phyloP scores from a whole-genome alignment of 1,284 basidiomycete genomes.

The Fomitopsis pinicola region DNA sequence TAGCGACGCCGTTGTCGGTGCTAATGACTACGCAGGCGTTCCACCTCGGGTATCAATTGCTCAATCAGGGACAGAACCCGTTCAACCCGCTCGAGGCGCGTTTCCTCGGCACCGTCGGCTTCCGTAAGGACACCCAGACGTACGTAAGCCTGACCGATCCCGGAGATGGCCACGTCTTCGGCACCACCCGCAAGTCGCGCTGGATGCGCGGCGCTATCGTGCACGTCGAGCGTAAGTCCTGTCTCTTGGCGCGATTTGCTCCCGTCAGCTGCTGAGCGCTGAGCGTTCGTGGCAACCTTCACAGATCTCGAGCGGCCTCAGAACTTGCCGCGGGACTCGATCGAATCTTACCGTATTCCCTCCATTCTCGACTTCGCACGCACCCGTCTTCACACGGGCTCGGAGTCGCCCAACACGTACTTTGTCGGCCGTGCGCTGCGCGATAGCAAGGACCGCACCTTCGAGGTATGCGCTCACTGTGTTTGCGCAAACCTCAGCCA shows the following conservation, averaged over 20 bases:
- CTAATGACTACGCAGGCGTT: neutral
- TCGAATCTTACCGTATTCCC: neutral
- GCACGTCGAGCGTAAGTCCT: neutral
- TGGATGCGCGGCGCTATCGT: slow-evolving; percentile 4
- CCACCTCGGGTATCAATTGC: neutral
- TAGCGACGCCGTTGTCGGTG: neutral
- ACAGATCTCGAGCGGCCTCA: slow-evolving; percentile 1
- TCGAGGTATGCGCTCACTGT: neutral
- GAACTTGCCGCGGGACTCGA: neutral
- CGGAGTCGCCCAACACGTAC: slow-evolving; percentile 1
- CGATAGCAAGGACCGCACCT: neutral
- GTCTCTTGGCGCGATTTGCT: neutral
- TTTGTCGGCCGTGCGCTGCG: neutral
- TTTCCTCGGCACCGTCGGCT: slow-evolving; percentile 1
- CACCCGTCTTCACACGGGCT: neutral
- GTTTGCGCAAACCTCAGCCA: neutral
- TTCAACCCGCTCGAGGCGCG: neutral
- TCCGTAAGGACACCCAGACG: slow-evolving; percentile 1
- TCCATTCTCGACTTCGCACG: slow-evolving; percentile 1
- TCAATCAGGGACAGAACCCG: slow-evolving; percentile 1
- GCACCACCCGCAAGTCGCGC: neutral
- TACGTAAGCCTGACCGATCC: slow-evolving; percentile 4
- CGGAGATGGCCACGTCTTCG: slow-evolving; percentile 2
- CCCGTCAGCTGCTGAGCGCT: neutral
- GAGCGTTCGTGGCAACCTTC: neutral